Evolutionary conservation across 1,284 basidiomycete genomes (phyloP), one percentile per base, ranked within the genome.

Genomic region (Cutaneotrichosporon spelunceum): DNA sequence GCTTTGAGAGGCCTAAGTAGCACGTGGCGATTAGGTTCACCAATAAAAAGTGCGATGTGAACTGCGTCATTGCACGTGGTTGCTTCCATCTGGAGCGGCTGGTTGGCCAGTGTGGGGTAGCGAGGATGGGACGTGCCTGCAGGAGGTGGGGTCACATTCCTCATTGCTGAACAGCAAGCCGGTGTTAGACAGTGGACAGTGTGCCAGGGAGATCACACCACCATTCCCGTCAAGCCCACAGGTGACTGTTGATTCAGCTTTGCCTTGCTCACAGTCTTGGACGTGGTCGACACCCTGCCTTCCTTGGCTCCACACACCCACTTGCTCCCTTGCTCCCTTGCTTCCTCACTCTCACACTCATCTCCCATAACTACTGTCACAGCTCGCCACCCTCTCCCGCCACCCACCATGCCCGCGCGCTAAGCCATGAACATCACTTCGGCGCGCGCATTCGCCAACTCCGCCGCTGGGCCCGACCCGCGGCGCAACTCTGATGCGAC

Each of bases 371-470:
- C 16, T 7, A 10, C 47, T 16, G 29, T 19, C 26, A 27, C 24
- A 26, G 4, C 47, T 27, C 47, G 24, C 24, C 23, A 49, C 47
- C 16, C 10, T 26, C 49, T 36, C n/a, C 50, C 30, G 42, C 29
- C 50, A 24, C 50, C 52, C 24, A 45, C 50, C 19, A 59, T 59
- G 57, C 39, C 57, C 19, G 36, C 49, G 21, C 39, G 33, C 42
- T 52, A 59, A 33, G 39, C 57, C 42, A 53, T 53, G 29, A 53
- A 50, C 36, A 45, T 24, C 50, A 53, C 52, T 36, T 27, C 57
- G 36, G 49, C 42, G 21, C 48, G 48, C 26, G 50, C 49, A 44
- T 27, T 36, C 56, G 48, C 34, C 49, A 24, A 19, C 36, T 24
- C 50, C 27, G 47, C 56, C 39, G 52, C 39, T 8, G 33, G 56